Evolutionary conservation across 805 yeast genomes (phyloP).

Genomic region (Yamadazyma nakazawae): DNA sequence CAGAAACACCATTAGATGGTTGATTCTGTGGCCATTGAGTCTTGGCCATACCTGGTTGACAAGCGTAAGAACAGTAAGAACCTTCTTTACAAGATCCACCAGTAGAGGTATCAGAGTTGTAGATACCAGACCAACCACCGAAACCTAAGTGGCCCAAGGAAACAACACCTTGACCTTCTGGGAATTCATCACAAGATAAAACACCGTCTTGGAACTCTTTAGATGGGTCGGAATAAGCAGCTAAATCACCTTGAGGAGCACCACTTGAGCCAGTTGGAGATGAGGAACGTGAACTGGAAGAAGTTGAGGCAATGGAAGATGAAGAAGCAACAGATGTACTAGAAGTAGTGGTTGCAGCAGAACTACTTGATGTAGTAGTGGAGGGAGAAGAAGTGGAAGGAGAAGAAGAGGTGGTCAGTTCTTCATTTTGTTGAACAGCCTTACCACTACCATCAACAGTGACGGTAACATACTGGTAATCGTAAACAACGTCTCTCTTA

Average conservation of each 20-base stretch:
- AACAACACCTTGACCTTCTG: conserved; percentile 72
- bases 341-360: conserved; percentile 9
- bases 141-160: conserved; percentile 39
- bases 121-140: conserved; percentile 45
- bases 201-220: conserved; percentile 66
- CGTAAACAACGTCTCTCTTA: conserved; percentile 53
- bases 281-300: conserved; percentile 23
- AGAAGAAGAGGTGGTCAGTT: conserved; percentile 14
- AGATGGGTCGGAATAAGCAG: conserved; percentile 46
- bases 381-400: too few species aligned
- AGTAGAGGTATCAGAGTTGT: conserved; percentile 46
- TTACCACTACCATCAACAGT: conserved; percentile 44
- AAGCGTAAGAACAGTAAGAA: conserved; percentile 72
- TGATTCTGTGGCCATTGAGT: conserved; percentile 74
- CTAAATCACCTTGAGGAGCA: conserved; percentile 48
- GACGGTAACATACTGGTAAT: conserved; percentile 41
- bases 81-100: conserved; percentile 55
- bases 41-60: conserved; percentile 78
- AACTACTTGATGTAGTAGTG: conserved; percentile 14
- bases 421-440: conserved; percentile 22
- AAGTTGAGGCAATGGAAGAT: conserved; percentile 28
- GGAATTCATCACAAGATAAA: conserved; percentile 64
- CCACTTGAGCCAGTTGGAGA: conserved; percentile 20
- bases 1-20: conserved; percentile 65
- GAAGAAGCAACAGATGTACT: conserved; percentile 14